Evolutionary conservation across 2,329 filamentous ascomycete genomes (phyloP).

Genomic region (Sphaerulina musiva): DNA sequence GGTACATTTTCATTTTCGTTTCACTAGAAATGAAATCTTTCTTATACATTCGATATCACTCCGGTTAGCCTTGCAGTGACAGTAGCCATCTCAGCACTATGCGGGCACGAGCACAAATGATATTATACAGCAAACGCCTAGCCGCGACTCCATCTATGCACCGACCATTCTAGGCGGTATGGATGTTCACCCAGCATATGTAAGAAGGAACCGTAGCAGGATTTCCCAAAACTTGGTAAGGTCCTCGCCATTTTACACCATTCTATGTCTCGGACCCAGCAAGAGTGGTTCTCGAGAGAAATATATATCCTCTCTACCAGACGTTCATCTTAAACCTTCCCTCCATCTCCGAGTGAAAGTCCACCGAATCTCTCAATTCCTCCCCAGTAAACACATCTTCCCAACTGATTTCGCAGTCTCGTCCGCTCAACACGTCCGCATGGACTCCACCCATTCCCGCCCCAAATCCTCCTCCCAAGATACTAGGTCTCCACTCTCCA

Average conservation of each 20-base stretch:
- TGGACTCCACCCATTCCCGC: constrained; percentile 50
- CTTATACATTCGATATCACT: background rate
- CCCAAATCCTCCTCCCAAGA: constrained; percentile 51
- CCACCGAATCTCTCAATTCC: constrained; percentile 60
- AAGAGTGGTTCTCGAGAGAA: background rate
- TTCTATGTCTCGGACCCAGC: constrained; percentile 4
- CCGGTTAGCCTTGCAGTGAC: constrained; percentile 1
- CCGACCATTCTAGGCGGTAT: background rate
- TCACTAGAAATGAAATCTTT: background rate
- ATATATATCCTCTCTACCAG: constrained; percentile 35
- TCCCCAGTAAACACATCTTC: constrained; percentile 82
- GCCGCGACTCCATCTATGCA: constrained; percentile 2
- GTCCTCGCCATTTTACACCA: background rate
- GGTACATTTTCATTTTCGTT: background rate
- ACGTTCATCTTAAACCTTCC: constrained; percentile 71
- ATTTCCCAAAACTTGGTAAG: too few relatives aligned
- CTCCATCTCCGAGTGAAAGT: constrained; percentile 92
- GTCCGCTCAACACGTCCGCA: constrained; percentile 74
- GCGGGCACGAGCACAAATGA: background rate
- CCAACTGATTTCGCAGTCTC: constrained; percentile 75
- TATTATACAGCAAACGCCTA: constrained; percentile 15
- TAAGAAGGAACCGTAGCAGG: too few relatives aligned
- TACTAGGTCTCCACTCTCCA: constrained; percentile 71
- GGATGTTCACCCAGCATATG: background rate
- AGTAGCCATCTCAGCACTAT: background rate